Conservation (phyloP, 805 yeast genomes). For the Teunomyces barrocoloradensis region DNA sequence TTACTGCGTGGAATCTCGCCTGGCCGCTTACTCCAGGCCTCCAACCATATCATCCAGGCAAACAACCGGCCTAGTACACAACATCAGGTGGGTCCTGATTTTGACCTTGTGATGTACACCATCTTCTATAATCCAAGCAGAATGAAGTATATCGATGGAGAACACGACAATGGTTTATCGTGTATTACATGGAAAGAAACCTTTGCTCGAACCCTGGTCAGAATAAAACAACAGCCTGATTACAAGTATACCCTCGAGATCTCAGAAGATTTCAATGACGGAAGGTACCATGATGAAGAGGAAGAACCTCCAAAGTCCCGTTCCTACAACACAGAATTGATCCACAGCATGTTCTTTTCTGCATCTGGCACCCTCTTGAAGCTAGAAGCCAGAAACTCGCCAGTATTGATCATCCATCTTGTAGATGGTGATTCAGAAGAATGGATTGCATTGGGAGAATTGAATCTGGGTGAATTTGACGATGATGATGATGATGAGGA, state of each 20-base stretch:
- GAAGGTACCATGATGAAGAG: constrained; percentile 63
- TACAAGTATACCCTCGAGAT: constrained; percentile 44
- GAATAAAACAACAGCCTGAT: constrained; percentile 28
- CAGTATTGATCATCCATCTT: constrained; percentile 64
- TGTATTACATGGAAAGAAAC: constrained; percentile 74
- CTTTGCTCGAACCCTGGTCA: constrained; percentile 53
- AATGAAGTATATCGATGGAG: constrained; percentile 27
- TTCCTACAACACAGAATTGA: constrained; percentile 34
- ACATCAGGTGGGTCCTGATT: constrained; percentile 55
- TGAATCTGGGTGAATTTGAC: constrained; percentile 13
- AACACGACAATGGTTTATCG: constrained; percentile 18
- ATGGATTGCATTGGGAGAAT: constrained; percentile 21
- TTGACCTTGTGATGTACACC: constrained; percentile 56
- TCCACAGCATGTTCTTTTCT: constrained; percentile 59
- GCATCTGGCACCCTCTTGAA: constrained; percentile 66
- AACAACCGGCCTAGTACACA: neutral
- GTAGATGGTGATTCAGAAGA: constrained; percentile 12
- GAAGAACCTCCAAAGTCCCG: constrained; percentile 39
- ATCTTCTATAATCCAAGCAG: constrained; percentile 59
- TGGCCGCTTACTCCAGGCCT: constrained; percentile 62
- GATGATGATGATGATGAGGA: constrained; percentile 9
- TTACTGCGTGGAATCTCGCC: constrained; percentile 58
- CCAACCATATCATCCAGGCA: constrained; percentile 37
- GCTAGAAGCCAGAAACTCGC: constrained; percentile 58
- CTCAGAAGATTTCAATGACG: constrained; percentile 64